A percentile compares a stretch with the other conserved stretches of the same genome.
Conservation (phyloP, 257 asterid species). For the Ilex aquifolium region DNA sequence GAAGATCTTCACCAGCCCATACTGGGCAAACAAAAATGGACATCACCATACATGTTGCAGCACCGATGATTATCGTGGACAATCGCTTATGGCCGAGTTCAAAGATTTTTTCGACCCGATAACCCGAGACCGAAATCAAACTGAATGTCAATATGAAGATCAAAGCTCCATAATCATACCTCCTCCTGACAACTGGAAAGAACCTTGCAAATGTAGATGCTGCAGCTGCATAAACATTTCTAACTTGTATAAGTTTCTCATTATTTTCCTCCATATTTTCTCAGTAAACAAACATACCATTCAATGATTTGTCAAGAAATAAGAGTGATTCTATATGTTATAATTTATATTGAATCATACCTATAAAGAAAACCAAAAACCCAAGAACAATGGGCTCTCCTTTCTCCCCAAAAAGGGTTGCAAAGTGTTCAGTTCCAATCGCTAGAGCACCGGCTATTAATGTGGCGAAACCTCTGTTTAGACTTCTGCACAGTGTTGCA, state of each 20-base stretch:
- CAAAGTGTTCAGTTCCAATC: not conserved
- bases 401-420: not conserved
- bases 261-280: no score
- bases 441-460: not conserved
- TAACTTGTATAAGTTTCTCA: no score
- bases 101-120: constrained; percentile 40
- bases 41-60: constrained; percentile 52
- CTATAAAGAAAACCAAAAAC: not conserved
- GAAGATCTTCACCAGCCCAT: constrained; percentile 91
- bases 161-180: constrained; percentile 66
- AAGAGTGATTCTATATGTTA: no score
- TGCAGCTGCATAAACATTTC: not conserved
- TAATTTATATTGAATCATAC: no score
- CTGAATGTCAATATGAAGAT: constrained; percentile 72
- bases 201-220: constrained; percentile 48
- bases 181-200: constrained; percentile 50
- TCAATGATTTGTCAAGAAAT: no score
- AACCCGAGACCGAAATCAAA: constrained; percentile 71
- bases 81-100: constrained; percentile 60
- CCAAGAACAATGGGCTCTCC: not conserved
- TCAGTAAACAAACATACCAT: no score
- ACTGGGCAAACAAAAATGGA: constrained; percentile 61
- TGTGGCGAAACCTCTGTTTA: not conserved
- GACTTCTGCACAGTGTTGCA: not conserved
- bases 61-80: constrained; percentile 58